phyloP scores from a whole-genome alignment of 139 green algal species.

The Chlamydomonas sp. region DNA sequence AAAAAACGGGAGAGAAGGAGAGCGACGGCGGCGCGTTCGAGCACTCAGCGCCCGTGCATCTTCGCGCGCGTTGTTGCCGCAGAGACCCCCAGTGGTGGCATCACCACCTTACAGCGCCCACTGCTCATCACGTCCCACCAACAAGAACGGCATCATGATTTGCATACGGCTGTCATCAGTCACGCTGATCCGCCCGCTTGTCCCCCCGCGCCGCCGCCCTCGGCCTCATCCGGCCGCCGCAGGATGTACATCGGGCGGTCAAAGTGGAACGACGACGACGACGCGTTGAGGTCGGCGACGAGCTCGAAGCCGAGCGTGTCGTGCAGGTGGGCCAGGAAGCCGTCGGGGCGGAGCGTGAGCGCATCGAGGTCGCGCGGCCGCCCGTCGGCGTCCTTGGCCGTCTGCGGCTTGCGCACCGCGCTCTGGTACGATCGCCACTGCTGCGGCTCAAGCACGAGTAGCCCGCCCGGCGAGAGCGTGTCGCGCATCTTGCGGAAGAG shows the following conservation, averaged over 20 bases:
- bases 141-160: too few relatives aligned
- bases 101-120: too few relatives aligned
- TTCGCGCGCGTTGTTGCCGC: too few relatives aligned
- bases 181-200: too few relatives aligned
- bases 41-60: too few relatives aligned
- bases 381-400: conserved; percentile 22
- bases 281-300: conserved; percentile 34
- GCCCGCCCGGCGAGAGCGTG: conserved; percentile 23
- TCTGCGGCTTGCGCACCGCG: conserved; percentile 55
- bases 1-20: too few relatives aligned
- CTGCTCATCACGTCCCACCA: too few relatives aligned
- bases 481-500: conserved; percentile 51
- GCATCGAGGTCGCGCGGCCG: conserved; percentile 18
- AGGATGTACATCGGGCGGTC: conserved; percentile 38
- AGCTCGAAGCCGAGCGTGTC: conserved; percentile 53
- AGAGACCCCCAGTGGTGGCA: too few relatives aligned
- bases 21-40: too few relatives aligned
- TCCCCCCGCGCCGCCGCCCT: too few relatives aligned
- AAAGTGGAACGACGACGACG: conserved; percentile 26
- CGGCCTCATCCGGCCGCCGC: conserved; percentile 25
- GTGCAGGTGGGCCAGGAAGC: conserved; percentile 39
- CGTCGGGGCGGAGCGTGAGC: conserved; percentile 56
- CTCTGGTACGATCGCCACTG: conserved; percentile 74
- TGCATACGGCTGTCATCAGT: too few relatives aligned
- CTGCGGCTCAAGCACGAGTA: conserved; percentile 86